Evolutionary conservation across 177 flowering plant genomes (phyloP), one percentile per base, ranked within the genome.

Genomic region (Tripterygium wilfordii): DNA sequence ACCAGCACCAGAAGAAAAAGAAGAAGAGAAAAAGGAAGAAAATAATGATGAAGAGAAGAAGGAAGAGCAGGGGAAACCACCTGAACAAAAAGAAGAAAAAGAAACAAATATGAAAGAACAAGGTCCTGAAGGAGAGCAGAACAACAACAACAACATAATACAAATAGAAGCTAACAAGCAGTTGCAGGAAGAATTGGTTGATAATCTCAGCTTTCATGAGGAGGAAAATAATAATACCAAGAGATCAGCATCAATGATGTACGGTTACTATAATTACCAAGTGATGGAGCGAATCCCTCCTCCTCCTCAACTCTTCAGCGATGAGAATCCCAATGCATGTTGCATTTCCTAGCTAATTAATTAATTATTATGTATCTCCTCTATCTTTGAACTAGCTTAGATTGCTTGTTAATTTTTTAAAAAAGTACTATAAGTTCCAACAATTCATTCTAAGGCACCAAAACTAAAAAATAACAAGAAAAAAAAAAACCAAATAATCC

Each of bases 321-420:
- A 91, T 49, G 98, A 91, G 68, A 91, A 91, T 56, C 98, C 98
- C 5, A 91, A 91, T 56, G 96, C 98, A 0, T 91, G 98, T 50
- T 66, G 76, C 75, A 83, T 91, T 58, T 65, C 85, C 6, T 81
- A 53, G 56, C 28, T 12, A n/a, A 20, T 15, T 30, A 42, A 45
- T 8, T 36, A 8, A 31, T 31, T 28, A 46, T 14, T 17, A 14
- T 12, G 24, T 14, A 16, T 16, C 32, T 32, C 4, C n/a, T 5
- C 14, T 48, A 48, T 23, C 5, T n/a, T n/a, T n/a, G n/a, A n/a
- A n/a, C n/a, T n/a, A n/a, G n/a, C n/a, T n/a, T n/a, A n/a, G n/a
- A n/a, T n/a, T n/a, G n/a, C n/a, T n/a, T n/a, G n/a, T n/a, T n/a
- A n/a, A n/a, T n/a, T n/a, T n/a, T n/a, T n/a, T n/a, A n/a, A n/a